Evolutionary conservation across 805 yeast genomes (phyloP), one percentile per base, ranked within the genome.

Genomic region (Saccharomycodes ludwigii): DNA sequence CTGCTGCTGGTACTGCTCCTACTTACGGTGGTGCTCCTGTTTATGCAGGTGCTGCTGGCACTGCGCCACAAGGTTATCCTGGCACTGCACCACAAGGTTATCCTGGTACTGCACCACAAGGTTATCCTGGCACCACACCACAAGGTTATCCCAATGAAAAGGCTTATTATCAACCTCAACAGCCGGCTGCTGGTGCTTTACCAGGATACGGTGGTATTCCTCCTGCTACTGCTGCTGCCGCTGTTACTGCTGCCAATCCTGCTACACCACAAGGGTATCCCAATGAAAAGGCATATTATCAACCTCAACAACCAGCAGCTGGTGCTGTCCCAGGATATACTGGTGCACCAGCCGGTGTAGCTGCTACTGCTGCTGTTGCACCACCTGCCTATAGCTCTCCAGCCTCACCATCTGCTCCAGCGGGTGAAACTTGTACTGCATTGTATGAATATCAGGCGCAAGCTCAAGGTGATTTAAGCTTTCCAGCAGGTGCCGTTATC

Each of bases 361-460:
- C 44, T 16, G 43, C 40, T 5, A 34, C 24, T 14, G 26, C 36
- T 8, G 21, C 34, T 6, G 12, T 58, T 7, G 50, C 61, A 8
- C 53, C 58, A n/a, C 48, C 39, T 13, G 33, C 42, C 3, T 34
- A 29, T 12, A 35, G 38, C 4, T 35, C 31, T 6, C 40, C 47
- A n/a, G 42, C 24, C n/a, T 22, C n/a, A 22, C n/a, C 37, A 23
- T 16, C 41, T 16, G 32, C 55, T 3, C 51, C 65, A 7, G 61
- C 56, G 4, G 60, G 51, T 3, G 76, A 73, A 45, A 70, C 78
- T 10, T 85, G 95, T 48, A 80, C 94, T 9, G 95, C 98, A 0
- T 55, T 86, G 31, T 88, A 86, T 52, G 96, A 86, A 48, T 88
- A 83, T 56, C 61, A 77, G 6, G 95, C 97, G 0, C 96, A 85